Base-by-base conservation (phyloP, 345 rosid species). In the Ricinus communis region DNA sequence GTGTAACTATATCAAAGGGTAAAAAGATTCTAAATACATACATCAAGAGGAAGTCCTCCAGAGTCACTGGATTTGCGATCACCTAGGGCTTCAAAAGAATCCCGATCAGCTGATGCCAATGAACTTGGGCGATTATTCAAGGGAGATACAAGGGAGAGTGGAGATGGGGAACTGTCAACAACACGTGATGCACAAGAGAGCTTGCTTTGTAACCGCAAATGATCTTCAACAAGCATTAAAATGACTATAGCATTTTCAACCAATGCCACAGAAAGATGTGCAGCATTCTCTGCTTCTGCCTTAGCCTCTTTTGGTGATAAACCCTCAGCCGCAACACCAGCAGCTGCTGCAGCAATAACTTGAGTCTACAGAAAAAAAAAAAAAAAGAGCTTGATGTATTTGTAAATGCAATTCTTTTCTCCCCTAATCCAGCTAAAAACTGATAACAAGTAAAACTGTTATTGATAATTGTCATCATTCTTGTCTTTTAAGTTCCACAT, bases 191-290 rank as follows among this genome's bases (percentile, higher is more conserved):
- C 85, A 77, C 81, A 82, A 72, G 87, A 84, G 72, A 89, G 84
- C 81, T 93, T 96, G 87, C 99, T 93, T 81, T 93, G 99, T 58
- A 93, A 76, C 71, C 99, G 89, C 74, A 96, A 81, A 82, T 96
- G 99, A 86, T 96, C 99, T 83, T 96, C 99, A 43, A 96, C 99
- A 74, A 96, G 97, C 99, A 96, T 96, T 71, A 96, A 79, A 70
- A 96, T 93, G 71, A 96, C 99, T 63, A 96, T 93, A 69, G 99
- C 93, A 88, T 96, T 96, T 84, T 96, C 99, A 75, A 96, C 99
- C 81, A 96, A 85, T 76, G 83, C 88, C 66, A 96, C 98, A 45
- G 98, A 96, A 77, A 96, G 97, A 85, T 96, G 99, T n/a, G 99
- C 96, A 72, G 96, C 98, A 86, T 83, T 88, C 71, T 91, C 91